A percentile compares a stretch with the other conserved stretches of the same genome.
Conservation (phyloP, 192 early-diverging fungal species). For the Backusella parvicylindrica region DNA sequence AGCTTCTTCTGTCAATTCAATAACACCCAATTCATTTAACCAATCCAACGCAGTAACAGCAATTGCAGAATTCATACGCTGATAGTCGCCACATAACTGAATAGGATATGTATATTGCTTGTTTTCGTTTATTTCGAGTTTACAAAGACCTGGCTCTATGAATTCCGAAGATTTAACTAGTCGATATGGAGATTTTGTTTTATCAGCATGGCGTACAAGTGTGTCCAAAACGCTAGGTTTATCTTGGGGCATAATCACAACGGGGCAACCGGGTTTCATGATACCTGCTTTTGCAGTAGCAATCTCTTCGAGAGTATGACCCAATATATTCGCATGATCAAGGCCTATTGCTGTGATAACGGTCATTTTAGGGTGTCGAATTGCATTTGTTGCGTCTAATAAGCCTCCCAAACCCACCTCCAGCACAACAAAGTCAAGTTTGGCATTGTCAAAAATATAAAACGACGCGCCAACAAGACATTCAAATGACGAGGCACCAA, state of each 20-base stretch:
- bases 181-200: neutral
- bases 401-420: constrained; percentile 83
- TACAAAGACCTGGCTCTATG: neutral
- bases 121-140: neutral
- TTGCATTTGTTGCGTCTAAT: constrained; percentile 83
- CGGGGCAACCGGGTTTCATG: constrained; percentile 46
- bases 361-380: constrained; percentile 38
- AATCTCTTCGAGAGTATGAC: constrained; percentile 63
- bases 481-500: constrained; percentile 69
- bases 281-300: constrained; percentile 81
- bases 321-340: constrained; percentile 76
- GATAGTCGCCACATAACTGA: constrained; percentile 72
- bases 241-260: constrained; percentile 54
- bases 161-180: neutral
- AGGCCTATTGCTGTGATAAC: constrained; percentile 68
- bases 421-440: constrained; percentile 71
- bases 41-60: constrained; percentile 59
- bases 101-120: constrained; percentile 38
- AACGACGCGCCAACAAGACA: constrained; percentile 57
- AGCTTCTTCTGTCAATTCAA: constrained; percentile 25
- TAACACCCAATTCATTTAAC: neutral
- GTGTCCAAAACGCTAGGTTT: constrained; percentile 38
- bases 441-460: constrained; percentile 50
- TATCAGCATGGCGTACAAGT: constrained; percentile 27
- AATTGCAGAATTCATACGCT: constrained; percentile 76